Evolutionary conservation across 2,329 filamentous ascomycete genomes (phyloP), one percentile per base, ranked within the genome.

Genomic region (Ophiostoma populinum): DNA sequence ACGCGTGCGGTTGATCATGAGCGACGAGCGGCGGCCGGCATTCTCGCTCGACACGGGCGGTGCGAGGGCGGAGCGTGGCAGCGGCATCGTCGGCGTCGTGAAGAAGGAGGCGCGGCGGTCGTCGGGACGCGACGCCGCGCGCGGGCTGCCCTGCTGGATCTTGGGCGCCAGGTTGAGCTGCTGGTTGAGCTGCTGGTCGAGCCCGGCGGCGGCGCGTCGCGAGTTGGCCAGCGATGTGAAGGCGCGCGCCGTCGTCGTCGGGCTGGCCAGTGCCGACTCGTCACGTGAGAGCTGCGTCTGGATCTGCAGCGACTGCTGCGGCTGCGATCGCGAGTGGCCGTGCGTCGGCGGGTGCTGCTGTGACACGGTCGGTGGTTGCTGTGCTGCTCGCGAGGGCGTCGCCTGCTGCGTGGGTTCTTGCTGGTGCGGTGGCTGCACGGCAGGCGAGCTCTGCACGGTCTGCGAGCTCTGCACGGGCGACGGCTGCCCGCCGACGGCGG

Each of bases 1-100:
- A 15, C 62, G 62, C 21, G 55, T 54, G 18, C 65, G 48, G 2
- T 46, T 35, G 7, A 56, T 36, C 19, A 56, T 47, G 3, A 74
- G 52, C 4, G 70, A 66, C 2, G 69, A 74, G 37, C 69, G 65
- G 16, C 71, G 62, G 2, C 57, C 57, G 5, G 47, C 42, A 5
- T 45, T 43, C 12, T 68, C 63, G 16, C 52, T 49, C 3, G 62
- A 53, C 1, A 57, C 57, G 2, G 55, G 47, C 15, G 63, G 52
- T 15, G 57, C 51, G 39, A 48, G 40, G 3, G 53, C 46, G 30
- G 50, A 53, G 7, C 63, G 60, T 2, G 67, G 58, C n/a, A 56
- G 59, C 5, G 63, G 55, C 1, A 67, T 46, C 5, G 58, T 51
- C n/a, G 53, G 59, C 3, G 57, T 51, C 34, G 55, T 54, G 3